A percentile compares a stretch with the other conserved stretches of the same genome.
phyloP scores from a whole-genome alignment of 2,329 filamentous ascomycete genomes.

The Penicillium brasilianum region DNA sequence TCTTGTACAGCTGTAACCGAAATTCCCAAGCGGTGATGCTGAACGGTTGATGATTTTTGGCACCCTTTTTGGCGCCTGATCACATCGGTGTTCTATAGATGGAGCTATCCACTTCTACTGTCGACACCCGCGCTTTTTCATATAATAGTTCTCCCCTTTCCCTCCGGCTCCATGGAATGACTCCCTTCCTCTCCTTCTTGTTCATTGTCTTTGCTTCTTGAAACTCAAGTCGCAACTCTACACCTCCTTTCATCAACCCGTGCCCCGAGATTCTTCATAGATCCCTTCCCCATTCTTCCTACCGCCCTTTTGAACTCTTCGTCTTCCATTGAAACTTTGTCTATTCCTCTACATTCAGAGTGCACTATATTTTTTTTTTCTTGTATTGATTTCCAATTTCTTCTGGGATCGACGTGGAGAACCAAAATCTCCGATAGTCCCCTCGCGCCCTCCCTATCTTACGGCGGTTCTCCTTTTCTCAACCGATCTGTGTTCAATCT shows the following conservation, averaged over 20 bases:
- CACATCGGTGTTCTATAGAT: conserved; percentile 38
- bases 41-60: conserved; percentile 39
- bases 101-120: conserved; percentile 38
- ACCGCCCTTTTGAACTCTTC: conserved; percentile 13
- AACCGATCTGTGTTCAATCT: conserved; percentile 12
- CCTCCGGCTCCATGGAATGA: conserved; percentile 28
- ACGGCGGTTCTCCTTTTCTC: neutral
- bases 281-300: conserved; percentile 31
- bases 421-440: neutral
- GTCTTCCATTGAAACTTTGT: neutral
- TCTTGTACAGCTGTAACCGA: conserved; percentile 44
- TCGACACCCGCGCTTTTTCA: conserved; percentile 27
- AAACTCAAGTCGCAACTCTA: conserved; percentile 13
- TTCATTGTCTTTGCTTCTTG: conserved; percentile 15
- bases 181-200: conserved; percentile 18
- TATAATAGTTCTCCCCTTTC: conserved; percentile 35
- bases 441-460: neutral
- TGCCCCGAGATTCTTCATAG: conserved; percentile 30
- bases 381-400: neutral
- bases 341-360: neutral
- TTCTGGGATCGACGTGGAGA: neutral
- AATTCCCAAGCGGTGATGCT: conserved; percentile 35
- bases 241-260: conserved; percentile 4
- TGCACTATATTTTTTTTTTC: neutral
- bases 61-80: conserved; percentile 38